phyloP scores from a whole-genome alignment of 768 basidiomycete genomes.

The Kwoniella shandongensis region DNA sequence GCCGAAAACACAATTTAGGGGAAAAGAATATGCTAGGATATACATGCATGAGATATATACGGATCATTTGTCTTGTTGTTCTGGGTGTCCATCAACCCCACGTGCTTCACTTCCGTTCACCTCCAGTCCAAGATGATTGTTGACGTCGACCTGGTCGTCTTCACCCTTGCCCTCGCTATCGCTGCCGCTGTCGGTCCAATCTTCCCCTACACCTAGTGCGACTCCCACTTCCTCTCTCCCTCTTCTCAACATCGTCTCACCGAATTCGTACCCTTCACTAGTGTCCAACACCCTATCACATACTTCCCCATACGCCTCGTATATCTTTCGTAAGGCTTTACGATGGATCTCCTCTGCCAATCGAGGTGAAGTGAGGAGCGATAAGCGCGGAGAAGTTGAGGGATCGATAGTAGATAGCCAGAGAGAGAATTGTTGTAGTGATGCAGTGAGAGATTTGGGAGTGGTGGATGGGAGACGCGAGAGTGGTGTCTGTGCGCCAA shows the following conservation, averaged over 20 bases:
- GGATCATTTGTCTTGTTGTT: too few species aligned
- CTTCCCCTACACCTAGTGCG: constrained; percentile 37
- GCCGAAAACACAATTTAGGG: too few species aligned
- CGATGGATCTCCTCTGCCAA: constrained; percentile 73
- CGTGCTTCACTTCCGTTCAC: too few species aligned
- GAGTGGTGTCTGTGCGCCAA: constrained; percentile 63
- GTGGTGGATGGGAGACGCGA: constrained; percentile 70
- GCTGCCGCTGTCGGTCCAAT: too few species aligned
- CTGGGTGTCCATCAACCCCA: too few species aligned
- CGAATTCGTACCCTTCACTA: constrained; percentile 87
- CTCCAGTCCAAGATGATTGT: too few species aligned
- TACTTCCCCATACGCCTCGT: constrained; percentile 67
- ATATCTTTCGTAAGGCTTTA: constrained; percentile 68
- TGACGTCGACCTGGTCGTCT: too few species aligned
- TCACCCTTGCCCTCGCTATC: too few species aligned
- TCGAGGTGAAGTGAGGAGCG: constrained; percentile 67
- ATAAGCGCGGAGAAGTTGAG: constrained; percentile 73
- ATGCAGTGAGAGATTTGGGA: constrained; percentile 63
- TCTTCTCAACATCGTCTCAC: constrained; percentile 74
- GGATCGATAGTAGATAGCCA: constrained; percentile 82
- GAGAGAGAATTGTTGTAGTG: constrained; percentile 67
- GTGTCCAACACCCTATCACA: constrained; percentile 74
- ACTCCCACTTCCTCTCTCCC: constrained; percentile 49
- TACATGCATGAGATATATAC: too few species aligned
- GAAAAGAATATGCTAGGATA: too few species aligned